Conservation (phyloP, 164 flowering plant genomes). For the Aristolochia californica region DNA sequence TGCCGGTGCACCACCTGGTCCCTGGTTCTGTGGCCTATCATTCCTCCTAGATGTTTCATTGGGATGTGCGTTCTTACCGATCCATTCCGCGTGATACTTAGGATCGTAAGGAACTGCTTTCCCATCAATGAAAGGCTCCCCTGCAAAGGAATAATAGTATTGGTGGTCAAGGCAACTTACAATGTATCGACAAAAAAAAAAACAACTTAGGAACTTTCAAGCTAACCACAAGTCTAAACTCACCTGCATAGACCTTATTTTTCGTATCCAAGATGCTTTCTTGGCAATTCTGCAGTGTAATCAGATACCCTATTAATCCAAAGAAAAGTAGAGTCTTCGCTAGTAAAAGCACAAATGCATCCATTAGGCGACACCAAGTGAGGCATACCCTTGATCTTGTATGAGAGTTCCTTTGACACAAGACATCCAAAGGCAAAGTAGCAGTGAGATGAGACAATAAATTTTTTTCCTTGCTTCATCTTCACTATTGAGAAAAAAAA, state of each 20-base stretch:
- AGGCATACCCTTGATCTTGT: conserved; percentile 24
- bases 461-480: conserved; percentile 30
- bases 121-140: conserved; percentile 37
- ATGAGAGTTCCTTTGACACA: conserved; percentile 28
- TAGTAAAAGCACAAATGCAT: background rate
- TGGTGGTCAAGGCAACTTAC: too few species aligned
- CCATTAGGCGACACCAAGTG: background rate
- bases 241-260: conserved; percentile 34
- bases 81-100: conserved; percentile 36
- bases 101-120: conserved; percentile 41
- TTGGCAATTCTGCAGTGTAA: conserved; percentile 18
- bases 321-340: background rate
- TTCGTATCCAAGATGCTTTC: conserved; percentile 26
- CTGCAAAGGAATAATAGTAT: conserved; percentile 15
- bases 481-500: conserved; percentile 16
- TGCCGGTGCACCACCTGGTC: too few species aligned
- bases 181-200: too few species aligned
- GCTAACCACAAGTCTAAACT: background rate
- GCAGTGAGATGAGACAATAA: conserved; percentile 31
- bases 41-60: conserved; percentile 17
- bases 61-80: conserved; percentile 18
- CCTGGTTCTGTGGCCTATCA: conserved; percentile 22
- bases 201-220: background rate
- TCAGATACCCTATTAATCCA: background rate
- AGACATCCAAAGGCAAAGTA: conserved; percentile 31